Evolutionary conservation across 257 asterid genomes (phyloP), one percentile per base, ranked within the genome.

Genomic region (Primulina tabacum): DNA sequence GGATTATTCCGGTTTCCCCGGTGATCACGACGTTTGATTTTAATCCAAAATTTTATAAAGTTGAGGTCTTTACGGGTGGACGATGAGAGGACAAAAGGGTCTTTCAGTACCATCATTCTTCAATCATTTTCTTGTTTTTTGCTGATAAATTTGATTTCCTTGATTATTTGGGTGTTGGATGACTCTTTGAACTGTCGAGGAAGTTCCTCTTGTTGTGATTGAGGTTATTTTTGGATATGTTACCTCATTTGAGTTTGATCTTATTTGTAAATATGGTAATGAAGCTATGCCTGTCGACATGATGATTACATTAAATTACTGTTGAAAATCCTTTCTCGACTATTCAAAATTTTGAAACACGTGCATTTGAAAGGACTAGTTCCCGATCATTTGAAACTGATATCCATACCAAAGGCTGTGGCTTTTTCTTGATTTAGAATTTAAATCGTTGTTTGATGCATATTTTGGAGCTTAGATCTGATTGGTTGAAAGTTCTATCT

Each of bases 71-170:
- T 70, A 7, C 33, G 47, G 66, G 67, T 56, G 69, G 67, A 20
- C 43, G 14, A 34, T 55, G 73, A 69, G 71, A 40, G 60, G 73
- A 24, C 73, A 64, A 47, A 79, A 79, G 71, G 76, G 76, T 74
- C 73, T 78, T 77, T 72, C 4, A 21, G 68, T 52, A 21, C 33
- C 64, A n/a, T 55, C 73, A 64, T 43, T 33, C 69, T 72, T 77
- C 77, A 47, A 75, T 72, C 34, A 32, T 57, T 73, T 76, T 69
- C 76, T 62, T 68, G 37, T 60, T 64, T 74, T 74, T 68, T 50
- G 38, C 70, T 58, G 18, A 65, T 50, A 37, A n/a, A 50, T 67
- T 20, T 14, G 30, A 24, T 40, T 8, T 30, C 52, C 35, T 56
- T 5, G 32, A 29, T 32, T 50, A 55, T 68, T 64, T 69, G 71